phyloP scores from a whole-genome alignment of 1,284 basidiomycete species.

The Schizophyllum amplum region DNA sequence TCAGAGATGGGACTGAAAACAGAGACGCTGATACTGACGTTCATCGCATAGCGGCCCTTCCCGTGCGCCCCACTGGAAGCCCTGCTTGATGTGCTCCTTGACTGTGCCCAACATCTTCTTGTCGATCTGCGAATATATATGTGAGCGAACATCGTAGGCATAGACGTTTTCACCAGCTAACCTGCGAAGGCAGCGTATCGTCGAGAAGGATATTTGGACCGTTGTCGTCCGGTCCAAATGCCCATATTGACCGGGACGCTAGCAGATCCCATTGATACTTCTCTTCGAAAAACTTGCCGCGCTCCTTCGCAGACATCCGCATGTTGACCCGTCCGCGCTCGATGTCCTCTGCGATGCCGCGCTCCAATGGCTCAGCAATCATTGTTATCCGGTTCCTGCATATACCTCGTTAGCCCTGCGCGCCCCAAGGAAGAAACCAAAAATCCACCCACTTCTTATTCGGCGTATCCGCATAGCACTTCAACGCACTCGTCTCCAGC shows the following conservation, averaged over 20 bases:
- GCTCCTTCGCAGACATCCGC: conserved; percentile 88
- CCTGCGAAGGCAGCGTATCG: conserved; percentile 93
- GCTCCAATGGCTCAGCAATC: conserved; percentile 94
- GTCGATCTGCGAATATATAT: conserved; percentile 66
- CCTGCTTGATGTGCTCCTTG: conserved; percentile 95
- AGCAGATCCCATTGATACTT: conserved; percentile 98
- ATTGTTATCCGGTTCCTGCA: conserved; percentile 93
- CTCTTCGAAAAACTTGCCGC: conserved; percentile 90
- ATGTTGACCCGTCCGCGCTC: conserved; percentile 88
- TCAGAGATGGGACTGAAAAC: conserved; percentile 3
- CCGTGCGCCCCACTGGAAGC: conserved; percentile 98
- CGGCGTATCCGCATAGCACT: conserved; percentile 97
- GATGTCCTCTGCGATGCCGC: conserved; percentile 90
- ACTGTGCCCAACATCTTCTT: conserved; percentile 87
- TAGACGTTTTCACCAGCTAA: conserved; percentile 68
- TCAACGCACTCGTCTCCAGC: conserved; percentile 94
- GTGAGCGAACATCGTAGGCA: conserved; percentile 21
- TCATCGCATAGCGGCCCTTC: conserved; percentile 98
- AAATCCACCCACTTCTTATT: conserved; percentile 81
- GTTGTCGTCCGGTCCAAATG: conserved; percentile 96
- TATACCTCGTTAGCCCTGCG: conserved; percentile 8
- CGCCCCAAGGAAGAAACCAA: conserved; percentile 3
- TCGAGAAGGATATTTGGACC: conserved; percentile 93
- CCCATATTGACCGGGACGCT: conserved; percentile 97
- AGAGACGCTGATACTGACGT: conserved; percentile 53